Conservation (phyloP, 2,329 filamentous ascomycete genomes). For the Neofusicoccum laricinum region DNA sequence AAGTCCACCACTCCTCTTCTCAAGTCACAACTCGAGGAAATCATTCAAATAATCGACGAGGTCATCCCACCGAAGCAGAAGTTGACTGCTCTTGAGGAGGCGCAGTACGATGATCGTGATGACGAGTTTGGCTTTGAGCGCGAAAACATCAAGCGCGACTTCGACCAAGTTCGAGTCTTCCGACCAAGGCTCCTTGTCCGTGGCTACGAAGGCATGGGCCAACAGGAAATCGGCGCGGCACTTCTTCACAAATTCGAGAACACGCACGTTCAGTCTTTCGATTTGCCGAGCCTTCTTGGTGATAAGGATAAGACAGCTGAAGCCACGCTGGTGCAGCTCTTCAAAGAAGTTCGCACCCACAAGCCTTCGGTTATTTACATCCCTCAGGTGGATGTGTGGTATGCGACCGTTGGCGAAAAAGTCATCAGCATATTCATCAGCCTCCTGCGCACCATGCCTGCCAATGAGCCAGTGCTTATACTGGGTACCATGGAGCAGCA, state of each 20-base stretch:
- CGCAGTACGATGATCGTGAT: constrained; percentile 85
- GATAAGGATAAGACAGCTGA: constrained; percentile 80
- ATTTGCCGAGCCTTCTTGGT: constrained; percentile 79
- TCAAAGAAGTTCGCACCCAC: constrained; percentile 87
- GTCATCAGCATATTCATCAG: constrained; percentile 78
- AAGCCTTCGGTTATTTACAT: constrained; percentile 96
- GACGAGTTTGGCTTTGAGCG: constrained; percentile 79
- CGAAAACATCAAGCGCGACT: constrained; percentile 68
- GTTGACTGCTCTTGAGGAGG: constrained; percentile 86
- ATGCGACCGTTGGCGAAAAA: constrained; percentile 61
- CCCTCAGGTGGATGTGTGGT: constrained; percentile 87
- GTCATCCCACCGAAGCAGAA: constrained; percentile 82
- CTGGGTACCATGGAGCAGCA: constrained; percentile 78
- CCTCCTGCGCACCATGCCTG: constrained; percentile 76
- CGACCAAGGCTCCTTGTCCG: constrained; percentile 81
- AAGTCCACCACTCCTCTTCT: constrained; percentile 79
- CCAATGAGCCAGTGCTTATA: constrained; percentile 84
- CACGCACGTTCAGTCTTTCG: constrained; percentile 91
- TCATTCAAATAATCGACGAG: constrained; percentile 68
- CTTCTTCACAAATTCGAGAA: constrained; percentile 89
- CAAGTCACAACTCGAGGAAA: constrained; percentile 65
- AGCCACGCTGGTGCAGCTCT: constrained; percentile 84
- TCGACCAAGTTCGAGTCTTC: constrained; percentile 85
- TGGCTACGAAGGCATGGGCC: constrained; percentile 87
- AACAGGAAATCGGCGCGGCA: constrained; percentile 81